Percentiles rank a stretch among this genome's conserved stretches.
phyloP scores from a whole-genome alignment of 306 rosid species.

The Rosa persica region DNA sequence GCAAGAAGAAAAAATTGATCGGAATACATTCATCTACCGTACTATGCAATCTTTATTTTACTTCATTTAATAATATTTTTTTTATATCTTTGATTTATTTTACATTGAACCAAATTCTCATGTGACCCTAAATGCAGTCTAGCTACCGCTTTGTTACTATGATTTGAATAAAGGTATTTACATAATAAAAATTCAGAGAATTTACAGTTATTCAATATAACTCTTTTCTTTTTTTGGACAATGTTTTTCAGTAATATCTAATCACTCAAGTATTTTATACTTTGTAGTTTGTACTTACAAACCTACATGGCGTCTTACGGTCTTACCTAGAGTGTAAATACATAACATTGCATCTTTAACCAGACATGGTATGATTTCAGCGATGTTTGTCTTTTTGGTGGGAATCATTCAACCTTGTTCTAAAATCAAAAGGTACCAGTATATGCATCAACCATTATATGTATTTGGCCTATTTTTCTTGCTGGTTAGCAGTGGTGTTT shows the following conservation, averaged over 20 bases:
- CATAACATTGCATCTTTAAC: neutral
- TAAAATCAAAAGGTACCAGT: neutral
- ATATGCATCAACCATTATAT: conserved; percentile 11
- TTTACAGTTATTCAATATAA: too few relatives aligned
- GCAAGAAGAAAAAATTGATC: too few relatives aligned
- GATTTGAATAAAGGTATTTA: too few relatives aligned
- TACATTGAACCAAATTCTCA: too few relatives aligned
- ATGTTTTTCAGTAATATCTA: neutral
- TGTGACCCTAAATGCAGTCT: too few relatives aligned
- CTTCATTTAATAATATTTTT: too few relatives aligned
- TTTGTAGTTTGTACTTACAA: neutral
- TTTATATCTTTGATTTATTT: too few relatives aligned
- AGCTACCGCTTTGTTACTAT: too few relatives aligned
- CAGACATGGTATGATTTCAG: neutral
- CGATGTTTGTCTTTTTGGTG: neutral
- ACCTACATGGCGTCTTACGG: neutral
- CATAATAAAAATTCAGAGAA: too few relatives aligned
- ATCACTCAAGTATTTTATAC: neutral
- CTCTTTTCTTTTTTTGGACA: too few relatives aligned
- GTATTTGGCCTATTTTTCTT: conserved; percentile 26
- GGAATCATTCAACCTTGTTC: neutral
- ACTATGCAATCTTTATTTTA: too few relatives aligned
- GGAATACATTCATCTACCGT: too few relatives aligned
- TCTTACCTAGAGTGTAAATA: neutral
- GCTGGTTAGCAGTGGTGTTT: conserved; percentile 10